Evolutionary conservation across 2,329 filamentous ascomycete genomes (phyloP).

Genomic region (Aureobasidium mangrovei): DNA sequence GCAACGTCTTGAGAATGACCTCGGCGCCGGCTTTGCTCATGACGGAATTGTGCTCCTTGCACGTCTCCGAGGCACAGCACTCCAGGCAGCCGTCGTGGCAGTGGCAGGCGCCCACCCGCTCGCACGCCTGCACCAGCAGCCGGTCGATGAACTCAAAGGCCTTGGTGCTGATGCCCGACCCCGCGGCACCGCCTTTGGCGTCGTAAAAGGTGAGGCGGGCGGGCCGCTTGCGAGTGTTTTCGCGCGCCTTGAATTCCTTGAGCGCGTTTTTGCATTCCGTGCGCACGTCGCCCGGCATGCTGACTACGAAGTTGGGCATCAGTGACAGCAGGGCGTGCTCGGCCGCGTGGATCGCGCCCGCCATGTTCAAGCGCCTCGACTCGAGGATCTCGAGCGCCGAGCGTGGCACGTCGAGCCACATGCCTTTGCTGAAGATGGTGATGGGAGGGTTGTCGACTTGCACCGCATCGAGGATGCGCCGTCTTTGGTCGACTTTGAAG

Average conservation of each 20-base stretch:
- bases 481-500: conserved; percentile 87
- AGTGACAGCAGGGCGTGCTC: conserved; percentile 83
- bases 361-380: conserved; percentile 64
- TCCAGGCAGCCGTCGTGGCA: conserved; percentile 79
- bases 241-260: conserved; percentile 73
- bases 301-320: conserved; percentile 84
- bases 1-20: conserved; percentile 67
- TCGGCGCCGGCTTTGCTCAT: conserved; percentile 86
- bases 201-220: conserved; percentile 91
- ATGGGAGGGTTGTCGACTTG: conserved; percentile 91
- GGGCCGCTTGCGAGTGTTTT: conserved; percentile 68
- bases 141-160: conserved; percentile 87
- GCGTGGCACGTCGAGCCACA: conserved; percentile 91
- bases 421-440: conserved; percentile 72
- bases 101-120: conserved; percentile 64
- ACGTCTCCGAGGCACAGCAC: conserved; percentile 78
- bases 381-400: conserved; percentile 70
- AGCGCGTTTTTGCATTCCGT: conserved; percentile 87
- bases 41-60: conserved; percentile 78
- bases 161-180: conserved; percentile 80
- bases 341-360: conserved; percentile 85
- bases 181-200: conserved; percentile 75
- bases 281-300: conserved; percentile 79
- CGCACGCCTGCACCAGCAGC: conserved; percentile 65
- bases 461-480: conserved; percentile 81